Conservation (phyloP, 1,284 basidiomycete genomes). For the Ceratobasidium sp. region DNA sequence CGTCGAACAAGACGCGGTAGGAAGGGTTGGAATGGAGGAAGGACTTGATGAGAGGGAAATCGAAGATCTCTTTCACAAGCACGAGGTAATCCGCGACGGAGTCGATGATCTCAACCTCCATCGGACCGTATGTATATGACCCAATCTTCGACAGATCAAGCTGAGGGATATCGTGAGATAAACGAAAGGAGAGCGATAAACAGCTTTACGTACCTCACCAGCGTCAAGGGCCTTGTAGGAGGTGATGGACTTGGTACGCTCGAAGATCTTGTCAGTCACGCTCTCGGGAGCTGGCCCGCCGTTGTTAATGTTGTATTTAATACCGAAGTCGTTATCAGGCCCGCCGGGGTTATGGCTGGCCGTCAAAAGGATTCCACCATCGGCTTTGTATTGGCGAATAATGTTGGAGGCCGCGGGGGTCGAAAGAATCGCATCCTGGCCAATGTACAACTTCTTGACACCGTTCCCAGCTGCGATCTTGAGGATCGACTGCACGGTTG, state of each 20-base stretch:
- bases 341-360: conserved; percentile 98
- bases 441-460: conserved; percentile 88
- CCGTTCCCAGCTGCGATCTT: conserved; percentile 92
- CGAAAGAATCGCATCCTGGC: conserved; percentile 91
- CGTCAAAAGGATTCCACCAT: conserved; percentile 97
- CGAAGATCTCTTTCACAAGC: conserved; percentile 90
- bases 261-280: conserved; percentile 94
- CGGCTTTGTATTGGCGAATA: conserved; percentile 95
- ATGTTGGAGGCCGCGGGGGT: conserved; percentile 97
- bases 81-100: conserved; percentile 90
- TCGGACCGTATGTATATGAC: conserved; percentile 80
- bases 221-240: conserved; percentile 89
- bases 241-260: conserved; percentile 87
- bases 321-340: conserved; percentile 97
- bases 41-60: conserved; percentile 90
- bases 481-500: conserved; percentile 90
- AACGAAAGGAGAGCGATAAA: background rate
- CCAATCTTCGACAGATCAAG: conserved; percentile 89
- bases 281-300: conserved; percentile 96
- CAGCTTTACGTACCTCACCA: conserved; percentile 66
- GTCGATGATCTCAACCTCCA: conserved; percentile 92
- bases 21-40: conserved; percentile 79
- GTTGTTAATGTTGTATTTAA: conserved; percentile 99
- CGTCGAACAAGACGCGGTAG: conserved; percentile 95
- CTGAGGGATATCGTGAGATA: conserved; percentile 55